phyloP scores from a whole-genome alignment of 306 rosid genomes.

The Castanea sativa region DNA sequence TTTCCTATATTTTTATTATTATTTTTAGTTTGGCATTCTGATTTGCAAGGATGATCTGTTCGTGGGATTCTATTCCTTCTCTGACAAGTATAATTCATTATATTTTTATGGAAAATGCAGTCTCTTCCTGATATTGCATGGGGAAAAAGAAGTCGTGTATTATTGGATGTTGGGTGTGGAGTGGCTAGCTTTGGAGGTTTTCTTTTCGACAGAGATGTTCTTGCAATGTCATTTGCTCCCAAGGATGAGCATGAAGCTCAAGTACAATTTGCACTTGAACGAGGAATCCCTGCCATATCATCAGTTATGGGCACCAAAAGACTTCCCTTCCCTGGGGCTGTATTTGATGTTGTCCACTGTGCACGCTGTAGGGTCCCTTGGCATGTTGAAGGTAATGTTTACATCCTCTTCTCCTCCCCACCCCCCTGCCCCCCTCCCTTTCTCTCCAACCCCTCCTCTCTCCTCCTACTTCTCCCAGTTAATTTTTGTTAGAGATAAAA shows the following conservation, averaged over 20 bases:
- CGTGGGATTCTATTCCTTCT: background rate
- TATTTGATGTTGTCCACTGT: slow-evolving; percentile 83
- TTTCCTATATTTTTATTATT: background rate
- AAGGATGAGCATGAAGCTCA: slow-evolving; percentile 94
- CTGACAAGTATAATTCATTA: slow-evolving; percentile 4
- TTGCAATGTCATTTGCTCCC: slow-evolving; percentile 87
- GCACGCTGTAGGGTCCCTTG: slow-evolving; percentile 98
- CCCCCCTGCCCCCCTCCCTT: background rate
- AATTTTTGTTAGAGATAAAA: slow-evolving; percentile 10
- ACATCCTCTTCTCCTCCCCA: background rate
- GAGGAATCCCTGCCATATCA: slow-evolving; percentile 84
- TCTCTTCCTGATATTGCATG: slow-evolving; percentile 66
- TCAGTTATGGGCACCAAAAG: slow-evolving; percentile 84
- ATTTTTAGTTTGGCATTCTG: background rate
- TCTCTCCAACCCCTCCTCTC: background rate
- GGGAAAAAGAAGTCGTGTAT: slow-evolving; percentile 86
- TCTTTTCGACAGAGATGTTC: slow-evolving; percentile 75
- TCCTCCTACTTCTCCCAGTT: background rate
- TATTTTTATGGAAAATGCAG: slow-evolving; percentile 36
- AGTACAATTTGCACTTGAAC: slow-evolving; percentile 84
- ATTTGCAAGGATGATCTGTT: background rate
- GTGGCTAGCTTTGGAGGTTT: slow-evolving; percentile 93
- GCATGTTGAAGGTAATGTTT: slow-evolving; percentile 72
- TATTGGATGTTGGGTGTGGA: slow-evolving; percentile 87
- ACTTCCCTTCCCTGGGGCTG: slow-evolving; percentile 69